phyloP scores from a whole-genome alignment of 768 basidiomycete species.

The Kwoniella botswanensis region DNA sequence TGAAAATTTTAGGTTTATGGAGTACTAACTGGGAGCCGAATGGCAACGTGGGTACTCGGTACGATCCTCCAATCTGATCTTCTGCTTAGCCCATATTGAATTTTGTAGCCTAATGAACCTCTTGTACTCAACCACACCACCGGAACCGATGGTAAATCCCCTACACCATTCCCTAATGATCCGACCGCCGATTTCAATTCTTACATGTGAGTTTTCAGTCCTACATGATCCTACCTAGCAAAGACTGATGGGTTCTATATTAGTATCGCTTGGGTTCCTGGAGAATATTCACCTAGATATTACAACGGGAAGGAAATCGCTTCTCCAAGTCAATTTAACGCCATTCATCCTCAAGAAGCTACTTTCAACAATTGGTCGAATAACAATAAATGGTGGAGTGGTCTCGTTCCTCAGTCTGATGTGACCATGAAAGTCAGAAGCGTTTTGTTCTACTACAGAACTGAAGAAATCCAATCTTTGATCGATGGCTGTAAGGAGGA shows the following conservation, averaged over 20 bases:
- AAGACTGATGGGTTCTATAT: too few relatives aligned
- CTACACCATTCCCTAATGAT: slow-evolving; percentile 16
- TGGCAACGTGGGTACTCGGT: background rate
- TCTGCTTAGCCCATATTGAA: too few relatives aligned
- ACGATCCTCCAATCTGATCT: background rate
- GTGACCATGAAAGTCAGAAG: slow-evolving; percentile 15
- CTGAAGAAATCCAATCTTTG: slow-evolving; percentile 7
- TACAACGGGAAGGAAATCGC: slow-evolving; percentile 9
- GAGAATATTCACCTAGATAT: slow-evolving; percentile 17
- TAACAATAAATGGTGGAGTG: slow-evolving; percentile 7
- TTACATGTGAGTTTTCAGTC: slow-evolving; percentile 12
- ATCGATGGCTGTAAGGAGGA: background rate
- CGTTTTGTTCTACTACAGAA: slow-evolving; percentile 28
- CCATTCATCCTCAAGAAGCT: slow-evolving; percentile 8
- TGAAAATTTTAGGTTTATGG: slow-evolving; percentile 7
- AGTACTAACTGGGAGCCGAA: slow-evolving; percentile 6
- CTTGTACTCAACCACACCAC: background rate
- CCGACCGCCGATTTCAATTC: slow-evolving; percentile 13
- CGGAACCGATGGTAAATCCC: background rate
- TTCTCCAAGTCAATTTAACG: slow-evolving; percentile 11
- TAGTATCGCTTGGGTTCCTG: slow-evolving; percentile 27
- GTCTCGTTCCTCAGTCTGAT: background rate
- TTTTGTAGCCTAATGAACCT: background rate
- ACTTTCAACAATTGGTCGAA: slow-evolving; percentile 24
- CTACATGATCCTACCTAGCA: background rate